Percentiles rank a stretch among this genome's conserved stretches.
Evolutionary conservation across 1,139 yeast species (phyloP).

Genomic region (Lodderomyces orthopsilosis): DNA sequence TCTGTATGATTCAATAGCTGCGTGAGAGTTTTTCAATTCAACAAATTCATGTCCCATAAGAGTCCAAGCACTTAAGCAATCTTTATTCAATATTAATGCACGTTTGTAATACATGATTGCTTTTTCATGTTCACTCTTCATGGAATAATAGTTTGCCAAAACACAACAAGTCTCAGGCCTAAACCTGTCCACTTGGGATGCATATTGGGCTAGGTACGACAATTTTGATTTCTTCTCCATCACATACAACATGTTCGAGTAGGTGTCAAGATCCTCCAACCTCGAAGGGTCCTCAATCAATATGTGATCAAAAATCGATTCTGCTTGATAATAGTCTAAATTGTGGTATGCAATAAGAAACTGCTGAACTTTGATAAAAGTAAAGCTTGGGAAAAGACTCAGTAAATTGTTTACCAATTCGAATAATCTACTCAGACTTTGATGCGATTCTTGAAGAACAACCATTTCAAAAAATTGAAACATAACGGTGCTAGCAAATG

Average conservation of each 20-base stretch:
- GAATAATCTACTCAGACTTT: constrained; percentile 53
- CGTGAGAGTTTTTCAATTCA: constrained; percentile 92
- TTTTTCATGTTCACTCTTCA: constrained; percentile 90
- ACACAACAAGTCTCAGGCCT: constrained; percentile 96
- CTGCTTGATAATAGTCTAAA: constrained; percentile 79
- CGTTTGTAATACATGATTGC: constrained; percentile 91
- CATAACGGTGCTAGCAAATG: constrained; percentile 44
- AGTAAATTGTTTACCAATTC: constrained; percentile 48
- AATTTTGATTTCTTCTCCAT: constrained; percentile 86
- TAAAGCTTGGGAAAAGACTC: constrained; percentile 63
- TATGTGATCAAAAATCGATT: constrained; percentile 71
- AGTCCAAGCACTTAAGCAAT: constrained; percentile 93
- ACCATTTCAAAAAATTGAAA: constrained; percentile 66
- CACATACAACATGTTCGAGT: constrained; percentile 90
- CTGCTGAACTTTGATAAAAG: constrained; percentile 73
- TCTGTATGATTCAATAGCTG: constrained; percentile 94
- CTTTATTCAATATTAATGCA: constrained; percentile 77
- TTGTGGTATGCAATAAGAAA: constrained; percentile 80
- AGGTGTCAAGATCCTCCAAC: constrained; percentile 85
- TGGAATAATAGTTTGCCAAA: constrained; percentile 88
- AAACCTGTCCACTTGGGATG: constrained; percentile 78
- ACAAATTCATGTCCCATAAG: constrained; percentile 99
- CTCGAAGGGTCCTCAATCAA: constrained; percentile 78
- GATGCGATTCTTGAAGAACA: constrained; percentile 77
- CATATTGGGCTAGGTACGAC: constrained; percentile 83